These are phyloP conservation scores for Annulohypoxylon bovei DNA, from an alignment of 495 filamentous ascomycete species.

Conservation along the genomic window DNA sequence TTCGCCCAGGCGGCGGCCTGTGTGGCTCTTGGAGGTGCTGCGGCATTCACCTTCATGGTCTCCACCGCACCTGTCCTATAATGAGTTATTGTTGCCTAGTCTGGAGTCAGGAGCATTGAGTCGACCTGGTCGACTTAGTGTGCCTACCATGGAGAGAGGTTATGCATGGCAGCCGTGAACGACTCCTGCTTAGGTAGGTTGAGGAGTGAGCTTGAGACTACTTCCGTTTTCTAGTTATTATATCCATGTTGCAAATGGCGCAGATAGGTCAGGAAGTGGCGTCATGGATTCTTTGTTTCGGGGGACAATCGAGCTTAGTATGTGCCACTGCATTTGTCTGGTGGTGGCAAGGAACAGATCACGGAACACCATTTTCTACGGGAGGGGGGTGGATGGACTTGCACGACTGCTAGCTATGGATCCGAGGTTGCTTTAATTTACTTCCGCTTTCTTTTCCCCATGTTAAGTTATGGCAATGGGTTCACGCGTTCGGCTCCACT, in stretches of 20 bases:
- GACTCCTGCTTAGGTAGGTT: not conserved
- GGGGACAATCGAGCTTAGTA: constrained; percentile 7
- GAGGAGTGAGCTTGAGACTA: not conserved
- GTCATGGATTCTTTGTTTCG: constrained; percentile 35
- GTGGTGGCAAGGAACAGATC: constrained; percentile 1
- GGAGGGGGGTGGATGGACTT: not conserved
- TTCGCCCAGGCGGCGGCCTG: constrained; percentile 44
- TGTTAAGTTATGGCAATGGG: not conserved
- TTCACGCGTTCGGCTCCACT: not conserved
- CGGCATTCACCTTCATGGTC: constrained; percentile 47
- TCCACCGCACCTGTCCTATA: constrained; percentile 47
- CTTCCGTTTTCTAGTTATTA: not conserved
- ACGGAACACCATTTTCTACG: constrained; percentile 6
- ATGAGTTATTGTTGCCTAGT: not conserved
- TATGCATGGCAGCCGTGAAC: not conserved
- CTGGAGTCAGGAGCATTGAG: not conserved
- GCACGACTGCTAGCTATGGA: not conserved
- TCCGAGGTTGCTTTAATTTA: constrained; percentile 9
- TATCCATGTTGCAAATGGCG: constrained; percentile 9
- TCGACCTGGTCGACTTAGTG: not conserved
- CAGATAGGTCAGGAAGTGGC: constrained; percentile 19
- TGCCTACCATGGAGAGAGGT: not conserved
- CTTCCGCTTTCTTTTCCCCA: constrained; percentile 13
- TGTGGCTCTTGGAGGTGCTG: constrained; percentile 48
- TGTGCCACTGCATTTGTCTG: constrained; percentile 28